Conservation (phyloP, 352 stramenopile genomes). For the Pythium graminicola region DNA sequence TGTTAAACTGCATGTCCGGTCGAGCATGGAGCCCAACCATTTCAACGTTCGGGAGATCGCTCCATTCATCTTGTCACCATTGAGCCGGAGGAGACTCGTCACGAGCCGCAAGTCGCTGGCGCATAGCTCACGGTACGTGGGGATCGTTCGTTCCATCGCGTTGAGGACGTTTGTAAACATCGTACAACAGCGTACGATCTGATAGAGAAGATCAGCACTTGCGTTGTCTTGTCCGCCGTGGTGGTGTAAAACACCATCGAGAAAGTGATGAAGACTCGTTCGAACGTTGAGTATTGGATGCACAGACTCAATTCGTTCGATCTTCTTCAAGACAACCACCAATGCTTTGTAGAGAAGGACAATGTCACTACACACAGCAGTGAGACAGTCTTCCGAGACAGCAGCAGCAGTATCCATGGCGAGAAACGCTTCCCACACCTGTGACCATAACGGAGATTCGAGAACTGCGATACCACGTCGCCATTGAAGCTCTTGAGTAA, state of each 20-base stretch:
- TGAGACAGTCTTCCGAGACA: neutral
- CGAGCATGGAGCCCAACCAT: constrained; percentile 72
- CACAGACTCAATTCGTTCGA: constrained; percentile 3
- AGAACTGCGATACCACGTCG: constrained; percentile 21
- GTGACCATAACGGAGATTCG: constrained; percentile 5
- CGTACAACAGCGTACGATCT: constrained; percentile 53
- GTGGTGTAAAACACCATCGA: constrained; percentile 8
- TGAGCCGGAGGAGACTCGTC: constrained; percentile 33
- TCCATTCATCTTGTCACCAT: constrained; percentile 20
- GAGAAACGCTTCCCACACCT: constrained; percentile 4
- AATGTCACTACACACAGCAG: constrained; percentile 1
- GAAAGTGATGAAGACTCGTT: constrained; percentile 20
- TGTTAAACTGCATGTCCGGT: constrained; percentile 47
- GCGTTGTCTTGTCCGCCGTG: neutral
- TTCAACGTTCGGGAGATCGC: constrained; percentile 61
- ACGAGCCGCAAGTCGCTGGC: constrained; percentile 40
- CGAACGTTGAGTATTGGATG: constrained; percentile 4
- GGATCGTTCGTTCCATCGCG: constrained; percentile 15
- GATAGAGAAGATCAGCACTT: constrained; percentile 40
- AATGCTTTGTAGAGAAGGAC: constrained; percentile 18
- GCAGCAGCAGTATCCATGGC: neutral
- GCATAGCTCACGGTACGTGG: constrained; percentile 42
- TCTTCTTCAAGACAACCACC: constrained; percentile 14
- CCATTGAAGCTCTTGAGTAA: constrained; percentile 24
- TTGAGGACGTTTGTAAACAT: constrained; percentile 56